Percentiles rank a stretch among this genome's conserved stretches.
These are phyloP conservation scores for Clitopilus passeckerianus DNA, from an alignment of 768 basidiomycete genomes.

Conservation along the genomic window DNA sequence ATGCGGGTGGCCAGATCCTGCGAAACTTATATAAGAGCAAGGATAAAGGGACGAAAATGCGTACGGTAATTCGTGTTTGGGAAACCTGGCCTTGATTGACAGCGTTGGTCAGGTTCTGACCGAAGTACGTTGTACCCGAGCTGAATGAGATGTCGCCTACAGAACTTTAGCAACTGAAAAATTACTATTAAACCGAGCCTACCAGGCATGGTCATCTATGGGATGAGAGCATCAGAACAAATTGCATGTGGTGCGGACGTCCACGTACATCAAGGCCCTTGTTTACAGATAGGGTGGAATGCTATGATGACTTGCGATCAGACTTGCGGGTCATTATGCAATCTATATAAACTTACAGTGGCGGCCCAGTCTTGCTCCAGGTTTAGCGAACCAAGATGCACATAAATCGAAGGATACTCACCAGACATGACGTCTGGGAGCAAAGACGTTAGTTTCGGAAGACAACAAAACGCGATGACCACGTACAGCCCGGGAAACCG, in stretches of 20 bases:
- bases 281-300: constrained; percentile 51
- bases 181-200: background rate
- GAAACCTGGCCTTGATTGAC: constrained; percentile 60
- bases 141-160: constrained; percentile 37
- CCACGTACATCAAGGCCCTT: constrained; percentile 53
- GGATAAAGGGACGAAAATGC: constrained; percentile 16
- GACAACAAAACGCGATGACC: background rate
- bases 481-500: constrained; percentile 61
- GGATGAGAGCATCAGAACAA: too few species aligned
- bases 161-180: background rate
- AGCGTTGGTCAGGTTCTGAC: constrained; percentile 48
- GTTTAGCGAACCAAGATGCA: background rate
- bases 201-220: constrained; percentile 72
- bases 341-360: constrained; percentile 27
- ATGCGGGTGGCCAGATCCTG: constrained; percentile 73
- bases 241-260: too few species aligned
- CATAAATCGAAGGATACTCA: constrained; percentile 9
- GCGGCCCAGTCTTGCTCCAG: constrained; percentile 54
- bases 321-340: background rate
- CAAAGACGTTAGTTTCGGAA: constrained; percentile 1
- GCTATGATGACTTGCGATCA: constrained; percentile 15
- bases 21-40: background rate
- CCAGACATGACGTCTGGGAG: constrained; percentile 41
- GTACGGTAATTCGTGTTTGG: constrained; percentile 47
- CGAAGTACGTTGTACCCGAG: constrained; percentile 57